Evolutionary conservation across 1,284 basidiomycete genomes (phyloP).

Genomic region (Sutorius eximius): DNA sequence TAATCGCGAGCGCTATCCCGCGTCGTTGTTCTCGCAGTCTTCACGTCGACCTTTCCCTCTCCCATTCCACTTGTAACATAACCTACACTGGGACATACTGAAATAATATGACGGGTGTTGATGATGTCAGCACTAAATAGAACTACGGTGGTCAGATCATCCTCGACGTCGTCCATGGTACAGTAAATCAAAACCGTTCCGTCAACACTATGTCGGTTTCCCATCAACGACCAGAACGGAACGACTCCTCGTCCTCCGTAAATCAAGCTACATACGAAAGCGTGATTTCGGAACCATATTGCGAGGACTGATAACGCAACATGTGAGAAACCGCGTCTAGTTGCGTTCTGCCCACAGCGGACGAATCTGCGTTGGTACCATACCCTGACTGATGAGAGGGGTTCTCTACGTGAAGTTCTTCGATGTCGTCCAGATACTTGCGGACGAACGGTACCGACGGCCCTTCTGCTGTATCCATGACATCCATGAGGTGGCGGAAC

Average conservation of each 20-base stretch:
- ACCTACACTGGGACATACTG: conserved; percentile 29
- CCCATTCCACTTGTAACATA: conserved; percentile 33
- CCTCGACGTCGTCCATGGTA: neutral
- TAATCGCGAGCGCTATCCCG: conserved; percentile 36
- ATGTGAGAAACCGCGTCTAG: conserved; percentile 55
- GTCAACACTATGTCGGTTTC: conserved; percentile 28
- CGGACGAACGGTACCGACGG: conserved; percentile 67
- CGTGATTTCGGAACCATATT: conserved; percentile 52
- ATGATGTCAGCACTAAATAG: conserved; percentile 9
- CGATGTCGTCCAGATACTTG: conserved; percentile 61
- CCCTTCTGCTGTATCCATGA: conserved; percentile 52
- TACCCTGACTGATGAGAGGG: conserved; percentile 24
- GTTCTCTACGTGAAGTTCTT: conserved; percentile 51
- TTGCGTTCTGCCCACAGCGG: conserved; percentile 52
- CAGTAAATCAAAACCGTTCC: neutral
- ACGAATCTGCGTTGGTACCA: conserved; percentile 41
- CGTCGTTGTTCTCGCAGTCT: conserved; percentile 1
- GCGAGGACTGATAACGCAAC: conserved; percentile 55
- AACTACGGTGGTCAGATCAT: neutral
- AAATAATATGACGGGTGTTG: conserved; percentile 14
- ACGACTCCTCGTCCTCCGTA: conserved; percentile 47
- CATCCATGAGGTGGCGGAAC: conserved; percentile 55
- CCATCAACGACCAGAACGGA: conserved; percentile 38
- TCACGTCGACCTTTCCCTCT: conserved; percentile 12
- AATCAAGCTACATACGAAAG: conserved; percentile 49